Conservation (phyloP, 441 rosid genomes). For the Mallotus repandus region DNA sequence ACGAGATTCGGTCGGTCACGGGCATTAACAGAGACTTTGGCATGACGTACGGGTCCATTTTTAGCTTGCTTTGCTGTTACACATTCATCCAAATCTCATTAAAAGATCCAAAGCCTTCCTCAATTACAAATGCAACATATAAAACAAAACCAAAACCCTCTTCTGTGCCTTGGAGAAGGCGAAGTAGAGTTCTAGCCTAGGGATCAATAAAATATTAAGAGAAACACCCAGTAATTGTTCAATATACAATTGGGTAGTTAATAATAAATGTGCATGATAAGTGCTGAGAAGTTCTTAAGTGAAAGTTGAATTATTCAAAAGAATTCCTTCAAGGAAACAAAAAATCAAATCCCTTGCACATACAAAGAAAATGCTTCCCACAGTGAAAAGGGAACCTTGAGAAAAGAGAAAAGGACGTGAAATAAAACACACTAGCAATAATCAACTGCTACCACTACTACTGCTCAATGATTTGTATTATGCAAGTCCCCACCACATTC, state of each 20-base stretch:
- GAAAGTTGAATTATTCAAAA: too few species aligned
- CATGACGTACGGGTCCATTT: conserved; percentile 3
- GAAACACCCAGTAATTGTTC: too few species aligned
- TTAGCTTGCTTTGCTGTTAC: not conserved
- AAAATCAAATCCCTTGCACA: not conserved
- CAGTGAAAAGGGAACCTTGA: not conserved
- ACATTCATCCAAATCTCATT: not conserved
- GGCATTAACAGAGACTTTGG: conserved; percentile 19
- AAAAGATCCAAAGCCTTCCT: not conserved
- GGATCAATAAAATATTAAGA: too few species aligned
- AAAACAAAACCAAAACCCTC: too few species aligned
- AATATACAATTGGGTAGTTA: too few species aligned
- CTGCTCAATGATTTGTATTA: not conserved
- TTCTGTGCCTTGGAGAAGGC: too few species aligned
- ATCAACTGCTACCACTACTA: not conserved
- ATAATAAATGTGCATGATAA: too few species aligned
- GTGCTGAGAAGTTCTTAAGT: too few species aligned
- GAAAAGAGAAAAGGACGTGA: not conserved
- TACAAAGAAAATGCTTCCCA: not conserved
- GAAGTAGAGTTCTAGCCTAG: too few species aligned
- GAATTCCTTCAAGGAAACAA: too few species aligned
- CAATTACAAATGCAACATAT: too few species aligned
- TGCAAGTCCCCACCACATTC: conserved; percentile 28
- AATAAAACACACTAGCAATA: not conserved
- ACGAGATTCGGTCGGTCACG: conserved; percentile 46